Percentiles rank a stretch among this genome's conserved stretches.
These are phyloP conservation scores for Fraxinus nigra DNA, from an alignment of 305 asterid species.

Conservation along the genomic window DNA sequence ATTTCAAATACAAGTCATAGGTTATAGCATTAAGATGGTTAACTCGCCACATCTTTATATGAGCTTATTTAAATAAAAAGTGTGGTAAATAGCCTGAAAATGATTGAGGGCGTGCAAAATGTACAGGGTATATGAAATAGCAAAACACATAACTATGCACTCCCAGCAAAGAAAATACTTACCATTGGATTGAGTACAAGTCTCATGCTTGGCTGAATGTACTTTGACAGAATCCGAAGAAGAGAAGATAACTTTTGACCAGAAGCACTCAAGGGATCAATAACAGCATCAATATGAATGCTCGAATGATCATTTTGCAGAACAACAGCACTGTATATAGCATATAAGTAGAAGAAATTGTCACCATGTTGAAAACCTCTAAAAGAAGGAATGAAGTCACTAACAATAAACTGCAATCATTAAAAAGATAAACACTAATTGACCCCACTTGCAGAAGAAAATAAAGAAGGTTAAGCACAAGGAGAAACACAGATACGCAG, in stretches of 20 bases:
- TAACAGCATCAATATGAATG: constrained; percentile 94
- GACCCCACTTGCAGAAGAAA: not conserved
- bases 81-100: constrained; percentile 6
- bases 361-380: constrained; percentile 18
- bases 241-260: constrained; percentile 96
- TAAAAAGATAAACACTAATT: not conserved
- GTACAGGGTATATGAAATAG: not conserved
- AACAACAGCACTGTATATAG: constrained; percentile 74
- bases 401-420: not conserved
- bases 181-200: constrained; percentile 97
- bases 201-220: constrained; percentile 85
- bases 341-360: constrained; percentile 18
- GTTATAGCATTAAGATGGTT: not conserved
- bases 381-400: not conserved
- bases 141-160: not conserved
- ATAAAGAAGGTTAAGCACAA: not conserved
- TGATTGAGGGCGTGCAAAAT: not conserved
- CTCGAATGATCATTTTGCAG: constrained; percentile 67
- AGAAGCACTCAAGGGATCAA: constrained; percentile 96
- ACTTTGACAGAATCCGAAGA: constrained; percentile 78
- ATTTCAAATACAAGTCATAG: constrained; percentile 15
- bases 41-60: not conserved
- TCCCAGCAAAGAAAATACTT: constrained; percentile 26
- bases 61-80: constrained; percentile 5
- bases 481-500: not conserved